These are phyloP conservation scores for Endotrypanum monterogeii DNA, from an alignment of 208 protist genomes.

Conservation along the genomic window DNA sequence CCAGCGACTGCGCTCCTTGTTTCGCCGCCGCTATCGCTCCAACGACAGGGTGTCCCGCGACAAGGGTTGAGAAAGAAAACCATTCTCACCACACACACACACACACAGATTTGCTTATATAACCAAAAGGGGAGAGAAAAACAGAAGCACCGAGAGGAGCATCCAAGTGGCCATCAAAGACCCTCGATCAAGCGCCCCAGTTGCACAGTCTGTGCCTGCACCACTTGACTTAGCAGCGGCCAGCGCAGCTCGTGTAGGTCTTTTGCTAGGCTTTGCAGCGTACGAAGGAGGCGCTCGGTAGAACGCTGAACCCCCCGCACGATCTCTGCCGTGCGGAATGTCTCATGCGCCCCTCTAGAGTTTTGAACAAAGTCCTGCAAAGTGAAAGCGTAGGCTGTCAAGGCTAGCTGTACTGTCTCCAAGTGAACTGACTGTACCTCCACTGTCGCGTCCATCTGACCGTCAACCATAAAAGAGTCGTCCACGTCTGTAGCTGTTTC, in stretches of 20 bases:
- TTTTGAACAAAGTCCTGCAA: slow-evolving; percentile 33
- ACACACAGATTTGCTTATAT: slow-evolving; percentile 6
- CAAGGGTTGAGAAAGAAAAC: no score
- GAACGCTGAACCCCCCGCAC: slow-evolving; percentile 34
- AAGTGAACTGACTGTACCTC: slow-evolving; percentile 46
- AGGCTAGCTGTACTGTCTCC: slow-evolving; percentile 62
- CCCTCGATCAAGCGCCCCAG: slow-evolving; percentile 17
- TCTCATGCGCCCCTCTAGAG: background rate
- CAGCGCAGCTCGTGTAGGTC: slow-evolving; percentile 50
- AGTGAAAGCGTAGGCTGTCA: slow-evolving; percentile 48
- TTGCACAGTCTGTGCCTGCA: slow-evolving; percentile 20
- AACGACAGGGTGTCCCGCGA: background rate
- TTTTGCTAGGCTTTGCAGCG: slow-evolving; percentile 38
- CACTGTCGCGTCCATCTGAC: slow-evolving; percentile 5
- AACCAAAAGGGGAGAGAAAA: background rate
- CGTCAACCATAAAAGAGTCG: slow-evolving; percentile 28
- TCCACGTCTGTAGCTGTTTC: slow-evolving; percentile 42
- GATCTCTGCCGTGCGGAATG: slow-evolving; percentile 30
- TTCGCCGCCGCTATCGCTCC: no score
- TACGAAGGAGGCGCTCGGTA: slow-evolving; percentile 44
- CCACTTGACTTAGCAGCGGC: slow-evolving; percentile 26
- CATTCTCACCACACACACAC: background rate
- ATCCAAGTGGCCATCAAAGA: slow-evolving; percentile 2
- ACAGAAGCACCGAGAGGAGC: background rate
- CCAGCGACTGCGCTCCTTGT: no score